phyloP scores from a whole-genome alignment of 345 rosid species.

The Linum lewisii region DNA sequence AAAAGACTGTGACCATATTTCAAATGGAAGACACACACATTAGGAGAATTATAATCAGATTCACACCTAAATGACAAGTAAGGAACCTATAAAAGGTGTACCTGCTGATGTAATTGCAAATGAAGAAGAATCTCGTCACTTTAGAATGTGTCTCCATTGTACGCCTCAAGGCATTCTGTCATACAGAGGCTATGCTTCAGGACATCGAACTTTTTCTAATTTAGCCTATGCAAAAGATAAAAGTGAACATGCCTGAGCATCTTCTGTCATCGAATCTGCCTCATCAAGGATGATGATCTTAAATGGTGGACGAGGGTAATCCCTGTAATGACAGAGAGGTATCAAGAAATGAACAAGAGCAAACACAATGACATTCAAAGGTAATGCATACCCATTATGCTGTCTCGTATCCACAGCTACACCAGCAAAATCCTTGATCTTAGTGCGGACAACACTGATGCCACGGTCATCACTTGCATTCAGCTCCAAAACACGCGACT shows the following conservation, averaged over 20 bases:
- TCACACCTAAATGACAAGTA: not conserved
- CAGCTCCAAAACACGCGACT: conserved; percentile 86
- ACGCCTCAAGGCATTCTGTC: conserved; percentile 84
- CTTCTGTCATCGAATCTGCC: conserved; percentile 99
- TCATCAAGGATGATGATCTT: conserved; percentile 89
- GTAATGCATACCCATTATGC: conserved; percentile 48
- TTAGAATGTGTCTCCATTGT: conserved; percentile 95
- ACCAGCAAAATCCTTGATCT: conserved; percentile 91
- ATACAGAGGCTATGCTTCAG: conserved; percentile 2
- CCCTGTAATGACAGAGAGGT: conserved; percentile 30
- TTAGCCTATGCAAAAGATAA: not conserved
- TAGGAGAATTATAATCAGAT: not conserved
- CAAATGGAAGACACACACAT: not conserved
- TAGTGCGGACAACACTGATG: conserved; percentile 87
- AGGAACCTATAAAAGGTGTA: conserved; percentile 17
- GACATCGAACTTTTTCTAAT: conserved; percentile 4
- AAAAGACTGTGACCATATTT: not conserved
- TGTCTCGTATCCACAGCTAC: conserved; percentile 75
- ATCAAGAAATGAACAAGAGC: not conserved
- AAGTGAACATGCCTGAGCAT: conserved; percentile 72
- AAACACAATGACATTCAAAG: not conserved
- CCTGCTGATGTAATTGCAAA: conserved; percentile 98
- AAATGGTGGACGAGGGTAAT: conserved; percentile 83
- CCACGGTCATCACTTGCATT: conserved; percentile 99
- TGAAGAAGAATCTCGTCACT: conserved; percentile 91